These are phyloP conservation scores for Agaricus sinodeliciosus DNA, from an alignment of 768 basidiomycete species.

Conservation along the genomic window DNA sequence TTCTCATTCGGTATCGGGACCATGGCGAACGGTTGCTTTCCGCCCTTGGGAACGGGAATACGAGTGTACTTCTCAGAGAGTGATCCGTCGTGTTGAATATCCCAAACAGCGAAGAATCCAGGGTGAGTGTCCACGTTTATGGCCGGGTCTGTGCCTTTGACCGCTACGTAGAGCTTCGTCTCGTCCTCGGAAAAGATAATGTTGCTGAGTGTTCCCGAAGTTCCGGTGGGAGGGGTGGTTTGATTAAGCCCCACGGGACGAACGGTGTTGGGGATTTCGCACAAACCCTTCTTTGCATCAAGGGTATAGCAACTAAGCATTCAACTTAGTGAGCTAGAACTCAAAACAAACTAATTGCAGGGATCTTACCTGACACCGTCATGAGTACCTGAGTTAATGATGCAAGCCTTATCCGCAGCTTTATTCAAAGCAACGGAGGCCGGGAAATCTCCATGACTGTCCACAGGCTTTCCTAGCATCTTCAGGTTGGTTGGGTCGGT, in stretches of 20 bases:
- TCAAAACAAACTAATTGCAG: conserved; percentile 14
- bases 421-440: conserved; percentile 34
- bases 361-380: conserved; percentile 29
- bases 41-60: conserved; percentile 25
- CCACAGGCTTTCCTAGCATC: conserved; percentile 37
- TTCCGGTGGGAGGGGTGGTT: conserved; percentile 44
- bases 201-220: conserved; percentile 38
- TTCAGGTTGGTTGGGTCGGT: conserved; percentile 31
- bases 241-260: conserved; percentile 41
- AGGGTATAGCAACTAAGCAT: conserved; percentile 32
- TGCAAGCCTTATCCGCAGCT: conserved; percentile 26
- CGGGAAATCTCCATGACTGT: conserved; percentile 45
- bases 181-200: conserved; percentile 41
- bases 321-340: background rate
- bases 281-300: conserved; percentile 34
- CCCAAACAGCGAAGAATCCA: conserved; percentile 25
- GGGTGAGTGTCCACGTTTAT: conserved; percentile 17
- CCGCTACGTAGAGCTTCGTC: conserved; percentile 37
- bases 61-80: conserved; percentile 36
- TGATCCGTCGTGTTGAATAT: conserved; percentile 16
- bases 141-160: conserved; percentile 38
- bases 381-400: conserved; percentile 36
- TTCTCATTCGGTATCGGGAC: conserved; percentile 25
- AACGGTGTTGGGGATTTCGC: conserved; percentile 32
- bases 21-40: conserved; percentile 46